phyloP scores from a whole-genome alignment of 441 rosid species.

The Mallotus repandus region DNA sequence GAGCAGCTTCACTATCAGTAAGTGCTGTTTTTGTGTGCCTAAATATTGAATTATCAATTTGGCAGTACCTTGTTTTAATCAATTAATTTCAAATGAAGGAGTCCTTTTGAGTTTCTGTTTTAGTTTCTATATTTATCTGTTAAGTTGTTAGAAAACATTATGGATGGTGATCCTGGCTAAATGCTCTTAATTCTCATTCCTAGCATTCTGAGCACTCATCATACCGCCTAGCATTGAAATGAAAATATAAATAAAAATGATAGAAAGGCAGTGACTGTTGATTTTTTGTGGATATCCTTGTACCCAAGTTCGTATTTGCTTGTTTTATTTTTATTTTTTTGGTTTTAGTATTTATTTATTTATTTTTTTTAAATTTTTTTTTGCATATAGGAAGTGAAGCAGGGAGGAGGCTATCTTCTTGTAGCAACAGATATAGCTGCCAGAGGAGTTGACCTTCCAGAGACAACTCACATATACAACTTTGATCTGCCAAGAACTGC shows the following conservation, averaged over 20 bases:
- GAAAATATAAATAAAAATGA: neutral
- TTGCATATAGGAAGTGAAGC: constrained; percentile 61
- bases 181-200: neutral
- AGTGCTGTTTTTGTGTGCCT: constrained; percentile 24
- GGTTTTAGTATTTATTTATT: neutral
- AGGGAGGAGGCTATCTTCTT: constrained; percentile 79
- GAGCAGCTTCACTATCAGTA: constrained; percentile 82
- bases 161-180: too few species aligned
- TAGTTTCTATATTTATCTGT: neutral
- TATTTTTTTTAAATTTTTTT: neutral
- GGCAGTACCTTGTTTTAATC: neutral
- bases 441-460: constrained; percentile 87
- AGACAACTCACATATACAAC: constrained; percentile 90
- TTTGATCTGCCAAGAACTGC: constrained; percentile 82
- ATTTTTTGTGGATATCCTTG: neutral
- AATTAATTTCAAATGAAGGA: neutral
- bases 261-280: neutral
- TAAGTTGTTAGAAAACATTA: neutral
- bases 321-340: neutral
- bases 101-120: neutral
- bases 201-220: neutral
- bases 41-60: neutral
- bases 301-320: neutral
- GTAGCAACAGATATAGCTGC: constrained; percentile 95
- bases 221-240: neutral